These are phyloP conservation scores for Postia placenta DNA, from an alignment of 768 basidiomycete genomes.

Conservation along the genomic window DNA sequence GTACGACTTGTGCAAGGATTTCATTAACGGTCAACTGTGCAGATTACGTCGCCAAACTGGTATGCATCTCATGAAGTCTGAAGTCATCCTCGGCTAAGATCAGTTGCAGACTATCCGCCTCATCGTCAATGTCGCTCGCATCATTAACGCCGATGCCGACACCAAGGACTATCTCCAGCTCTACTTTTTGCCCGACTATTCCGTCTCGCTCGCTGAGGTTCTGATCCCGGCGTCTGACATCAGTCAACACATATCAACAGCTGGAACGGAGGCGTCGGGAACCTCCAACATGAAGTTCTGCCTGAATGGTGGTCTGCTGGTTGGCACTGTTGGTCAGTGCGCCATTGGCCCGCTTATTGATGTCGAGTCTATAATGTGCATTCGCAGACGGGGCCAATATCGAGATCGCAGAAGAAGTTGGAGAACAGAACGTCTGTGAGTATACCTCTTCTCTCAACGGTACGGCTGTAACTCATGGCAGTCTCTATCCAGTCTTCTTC, in stretches of 20 bases:
- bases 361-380: too few species aligned
- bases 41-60: slow-evolving; percentile 92
- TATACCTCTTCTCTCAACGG: slow-evolving; percentile 37
- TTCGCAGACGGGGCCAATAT: slow-evolving; percentile 86
- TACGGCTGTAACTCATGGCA: slow-evolving; percentile 51
- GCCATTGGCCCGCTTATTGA: too few species aligned
- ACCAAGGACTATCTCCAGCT: slow-evolving; percentile 82
- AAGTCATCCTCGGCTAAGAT: too few species aligned
- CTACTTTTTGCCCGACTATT: slow-evolving; percentile 96
- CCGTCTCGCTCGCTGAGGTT: slow-evolving; percentile 75
- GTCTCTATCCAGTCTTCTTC: slow-evolving; percentile 68
- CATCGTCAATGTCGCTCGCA: slow-evolving; percentile 82
- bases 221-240: slow-evolving; percentile 92
- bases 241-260: slow-evolving; percentile 95
- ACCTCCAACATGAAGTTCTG: slow-evolving; percentile 90
- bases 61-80: too few species aligned
- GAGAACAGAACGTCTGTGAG: slow-evolving; percentile 87
- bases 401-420: slow-evolving; percentile 95
- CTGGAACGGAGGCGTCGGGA: slow-evolving; percentile 86
- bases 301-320: slow-evolving; percentile 81
- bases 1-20: neutral
- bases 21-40: slow-evolving; percentile 4
- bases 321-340: slow-evolving; percentile 65
- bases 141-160: slow-evolving; percentile 82
- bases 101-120: slow-evolving; percentile 83